phyloP scores from a whole-genome alignment of 306 rosid species.

The Glycine soja region DNA sequence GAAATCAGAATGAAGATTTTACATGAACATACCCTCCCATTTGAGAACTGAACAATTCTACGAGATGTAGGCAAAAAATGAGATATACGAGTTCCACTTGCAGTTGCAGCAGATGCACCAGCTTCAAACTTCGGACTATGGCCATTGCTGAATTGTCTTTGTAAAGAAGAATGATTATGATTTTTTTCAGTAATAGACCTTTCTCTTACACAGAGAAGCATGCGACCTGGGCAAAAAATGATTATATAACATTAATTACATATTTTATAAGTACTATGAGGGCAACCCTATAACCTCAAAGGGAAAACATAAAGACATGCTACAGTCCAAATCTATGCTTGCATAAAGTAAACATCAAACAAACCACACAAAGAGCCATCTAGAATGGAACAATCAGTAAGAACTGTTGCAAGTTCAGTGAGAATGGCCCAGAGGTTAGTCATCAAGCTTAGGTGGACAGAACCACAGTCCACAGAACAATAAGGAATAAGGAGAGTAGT shows the following conservation, averaged over 20 bases:
- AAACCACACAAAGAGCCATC: constrained; percentile 13
- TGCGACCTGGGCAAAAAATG: constrained; percentile 71
- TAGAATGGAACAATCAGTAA: constrained; percentile 23
- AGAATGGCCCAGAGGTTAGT: constrained; percentile 1
- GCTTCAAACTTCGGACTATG: constrained; percentile 79
- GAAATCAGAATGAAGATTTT: constrained; percentile 35
- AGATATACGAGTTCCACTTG: constrained; percentile 71
- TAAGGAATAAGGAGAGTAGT: neutral
- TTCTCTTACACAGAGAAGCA: constrained; percentile 97
- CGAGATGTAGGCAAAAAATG: constrained; percentile 94
- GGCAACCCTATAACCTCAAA: constrained; percentile 22
- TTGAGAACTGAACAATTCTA: constrained; percentile 80
- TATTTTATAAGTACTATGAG: constrained; percentile 10
- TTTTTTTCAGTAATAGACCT: constrained; percentile 65
- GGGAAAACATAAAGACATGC: neutral
- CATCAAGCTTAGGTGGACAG: neutral
- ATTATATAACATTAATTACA: constrained; percentile 46
- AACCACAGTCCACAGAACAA: constrained; percentile 8
- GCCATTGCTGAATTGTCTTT: constrained; percentile 81
- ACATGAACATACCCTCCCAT: constrained; percentile 78
- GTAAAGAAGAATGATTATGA: constrained; percentile 70
- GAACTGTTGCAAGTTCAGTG: neutral
- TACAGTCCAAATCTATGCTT: constrained; percentile 1
- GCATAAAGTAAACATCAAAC: constrained; percentile 8
- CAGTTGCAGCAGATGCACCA: constrained; percentile 68